Percentiles rank a stretch among this genome's conserved stretches.
Conservation (phyloP, 73 alveolate genomes). For the Diophrys appendiculata region DNA sequence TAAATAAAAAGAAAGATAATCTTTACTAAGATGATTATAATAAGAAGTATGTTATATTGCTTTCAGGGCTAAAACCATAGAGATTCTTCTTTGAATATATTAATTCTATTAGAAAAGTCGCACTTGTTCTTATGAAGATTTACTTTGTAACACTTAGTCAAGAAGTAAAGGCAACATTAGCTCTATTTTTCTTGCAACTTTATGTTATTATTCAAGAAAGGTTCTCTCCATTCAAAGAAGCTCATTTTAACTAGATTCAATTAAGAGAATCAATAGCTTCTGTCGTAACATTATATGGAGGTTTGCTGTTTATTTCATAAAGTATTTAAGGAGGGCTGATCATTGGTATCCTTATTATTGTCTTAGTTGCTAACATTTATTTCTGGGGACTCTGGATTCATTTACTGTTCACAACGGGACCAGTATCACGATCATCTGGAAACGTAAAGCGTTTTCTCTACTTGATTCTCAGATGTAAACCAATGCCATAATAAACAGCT, state of each 20-base stretch:
- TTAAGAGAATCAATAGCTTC: conserved; percentile 6
- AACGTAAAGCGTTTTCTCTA: too few species aligned
- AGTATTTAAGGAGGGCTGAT: neutral
- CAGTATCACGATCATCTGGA: too few species aligned
- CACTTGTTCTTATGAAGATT: neutral
- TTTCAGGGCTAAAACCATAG: neutral
- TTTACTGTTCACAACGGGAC: neutral
- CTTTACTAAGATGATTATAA: neutral
- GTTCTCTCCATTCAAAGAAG: neutral
- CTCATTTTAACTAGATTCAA: neutral
- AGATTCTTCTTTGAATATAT: neutral
- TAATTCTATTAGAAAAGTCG: neutral
- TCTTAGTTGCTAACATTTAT: neutral
- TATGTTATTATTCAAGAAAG: neutral
- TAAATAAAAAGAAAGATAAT: neutral
- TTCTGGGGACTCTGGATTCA: neutral
- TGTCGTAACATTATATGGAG: neutral
- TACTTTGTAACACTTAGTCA: neutral
- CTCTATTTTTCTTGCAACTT: neutral
- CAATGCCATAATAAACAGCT: too few species aligned
- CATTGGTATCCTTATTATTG: neutral
- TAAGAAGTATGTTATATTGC: neutral
- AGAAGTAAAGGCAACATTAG: neutral
- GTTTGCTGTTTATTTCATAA: neutral
- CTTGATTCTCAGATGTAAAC: too few species aligned